Percentiles rank a stretch among this genome's conserved stretches.
Evolutionary conservation across 345 rosid genomes (phyloP).

Genomic region (Noccaea caerulescens): DNA sequence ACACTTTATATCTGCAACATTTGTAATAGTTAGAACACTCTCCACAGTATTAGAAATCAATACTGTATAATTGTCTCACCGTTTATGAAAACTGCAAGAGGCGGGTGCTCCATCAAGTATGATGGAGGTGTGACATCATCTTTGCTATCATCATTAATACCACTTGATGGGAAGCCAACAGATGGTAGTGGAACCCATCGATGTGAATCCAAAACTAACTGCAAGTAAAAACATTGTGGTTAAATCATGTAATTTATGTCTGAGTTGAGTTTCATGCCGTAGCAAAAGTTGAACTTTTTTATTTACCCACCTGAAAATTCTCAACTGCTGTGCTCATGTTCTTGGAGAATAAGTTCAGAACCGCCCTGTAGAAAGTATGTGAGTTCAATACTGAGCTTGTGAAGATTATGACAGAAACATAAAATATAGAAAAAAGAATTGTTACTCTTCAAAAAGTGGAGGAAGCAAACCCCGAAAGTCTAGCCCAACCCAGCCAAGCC

Average conservation of each 20-base stretch:
- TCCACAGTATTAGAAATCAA: not conserved
- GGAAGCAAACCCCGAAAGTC: slow-evolving; percentile 98
- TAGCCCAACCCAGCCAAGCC: slow-evolving; percentile 93
- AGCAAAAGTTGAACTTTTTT: slow-evolving; percentile 5
- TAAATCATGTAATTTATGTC: not conserved
- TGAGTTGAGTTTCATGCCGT: not conserved
- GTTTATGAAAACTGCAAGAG: slow-evolving; percentile 91
- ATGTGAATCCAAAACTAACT: slow-evolving; percentile 97
- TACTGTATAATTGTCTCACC: slow-evolving; percentile 50
- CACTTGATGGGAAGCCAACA: slow-evolving; percentile 76
- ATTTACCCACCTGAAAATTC: slow-evolving; percentile 73
- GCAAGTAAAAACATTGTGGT: slow-evolving; percentile 42
- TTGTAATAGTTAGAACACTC: slow-evolving; percentile 4
- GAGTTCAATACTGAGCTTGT: slow-evolving; percentile 18
- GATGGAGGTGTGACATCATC: slow-evolving; percentile 97
- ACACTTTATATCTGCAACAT: not conserved
- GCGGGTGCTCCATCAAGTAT: slow-evolving; percentile 96
- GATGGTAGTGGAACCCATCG: slow-evolving; percentile 96
- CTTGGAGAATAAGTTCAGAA: slow-evolving; percentile 86
- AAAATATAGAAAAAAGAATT: not conserved
- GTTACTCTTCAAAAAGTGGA: slow-evolving; percentile 87
- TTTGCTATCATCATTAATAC: slow-evolving; percentile 62
- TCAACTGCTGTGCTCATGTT: slow-evolving; percentile 81
- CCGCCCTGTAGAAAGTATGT: slow-evolving; percentile 65
- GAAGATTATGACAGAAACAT: slow-evolving; percentile 2